Percentiles rank a stretch among this genome's conserved stretches.
These are phyloP conservation scores for Aspergillus pseudoterreus DNA, from an alignment of 2,329 filamentous ascomycete genomes.

Conservation along the genomic window DNA sequence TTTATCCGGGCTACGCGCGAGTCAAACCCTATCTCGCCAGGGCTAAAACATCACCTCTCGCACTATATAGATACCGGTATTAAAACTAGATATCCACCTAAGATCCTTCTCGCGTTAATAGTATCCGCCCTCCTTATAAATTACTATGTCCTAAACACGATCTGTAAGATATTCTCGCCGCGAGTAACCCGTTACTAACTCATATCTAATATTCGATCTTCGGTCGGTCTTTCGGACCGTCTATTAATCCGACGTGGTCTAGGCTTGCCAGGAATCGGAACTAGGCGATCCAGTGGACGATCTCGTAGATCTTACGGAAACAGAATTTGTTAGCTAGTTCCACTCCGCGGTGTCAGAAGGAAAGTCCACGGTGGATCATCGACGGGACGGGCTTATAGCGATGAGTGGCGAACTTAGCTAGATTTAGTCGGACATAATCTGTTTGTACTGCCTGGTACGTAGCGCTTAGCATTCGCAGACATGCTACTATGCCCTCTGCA, in stretches of 20 bases:
- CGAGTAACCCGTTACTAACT: background rate
- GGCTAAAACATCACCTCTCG: constrained; percentile 2
- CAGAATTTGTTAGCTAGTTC: constrained; percentile 6
- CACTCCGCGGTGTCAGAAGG: background rate
- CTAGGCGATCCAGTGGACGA: background rate
- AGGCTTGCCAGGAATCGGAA: background rate
- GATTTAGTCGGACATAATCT: constrained; percentile 17
- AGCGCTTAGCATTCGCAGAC: constrained; percentile 14
- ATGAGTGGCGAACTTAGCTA: constrained; percentile 7
- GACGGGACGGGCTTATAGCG: background rate
- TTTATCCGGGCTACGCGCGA: constrained; percentile 9
- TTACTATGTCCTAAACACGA: constrained; percentile 19
- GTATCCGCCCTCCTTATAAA: constrained; percentile 18
- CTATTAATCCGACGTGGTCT: background rate
- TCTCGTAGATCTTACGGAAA: constrained; percentile 1
- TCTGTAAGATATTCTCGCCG: constrained; percentile 4
- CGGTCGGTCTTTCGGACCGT: background rate
- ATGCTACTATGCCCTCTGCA: constrained; percentile 19
- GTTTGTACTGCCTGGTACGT: constrained; percentile 17
- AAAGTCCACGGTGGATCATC: constrained; percentile 2
- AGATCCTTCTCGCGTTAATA: constrained; percentile 8
- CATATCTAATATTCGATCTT: background rate
- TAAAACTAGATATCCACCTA: background rate
- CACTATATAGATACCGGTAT: constrained; percentile 12
- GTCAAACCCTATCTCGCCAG: constrained; percentile 6